Conservation (phyloP, 441 rosid genomes). For the Arabidopsis hybrid region DNA sequence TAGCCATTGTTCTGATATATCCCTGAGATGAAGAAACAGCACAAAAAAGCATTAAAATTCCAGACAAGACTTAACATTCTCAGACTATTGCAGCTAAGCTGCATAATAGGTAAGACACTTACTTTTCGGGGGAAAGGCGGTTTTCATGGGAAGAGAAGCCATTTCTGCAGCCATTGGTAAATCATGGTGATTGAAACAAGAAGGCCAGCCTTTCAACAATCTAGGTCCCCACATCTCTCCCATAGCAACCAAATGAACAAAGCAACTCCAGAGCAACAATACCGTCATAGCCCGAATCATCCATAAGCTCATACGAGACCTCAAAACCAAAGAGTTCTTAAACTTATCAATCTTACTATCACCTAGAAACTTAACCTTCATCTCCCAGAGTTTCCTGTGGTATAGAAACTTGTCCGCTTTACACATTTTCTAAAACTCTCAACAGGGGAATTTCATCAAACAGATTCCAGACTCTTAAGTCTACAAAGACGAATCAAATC, state of each 20-base stretch:
- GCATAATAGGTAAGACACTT: constrained; percentile 35
- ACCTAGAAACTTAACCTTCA: constrained; percentile 57
- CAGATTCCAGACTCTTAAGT: constrained; percentile 8
- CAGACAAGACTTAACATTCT: neutral
- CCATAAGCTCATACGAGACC: constrained; percentile 78
- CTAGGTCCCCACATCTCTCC: constrained; percentile 93
- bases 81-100: constrained; percentile 7
- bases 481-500: constrained; percentile 17
- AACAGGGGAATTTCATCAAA: constrained; percentile 33
- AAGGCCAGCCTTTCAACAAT: constrained; percentile 85
- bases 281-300: constrained; percentile 83
- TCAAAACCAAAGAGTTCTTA: constrained; percentile 51
- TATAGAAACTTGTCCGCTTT: constrained; percentile 53
- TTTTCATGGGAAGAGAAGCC: constrained; percentile 52
- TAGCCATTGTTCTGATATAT: constrained; percentile 95
- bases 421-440: constrained; percentile 57
- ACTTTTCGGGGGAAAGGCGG: constrained; percentile 81
- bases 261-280: constrained; percentile 92
- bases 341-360: constrained; percentile 50
- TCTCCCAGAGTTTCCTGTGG: constrained; percentile 48
- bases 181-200: constrained; percentile 63
- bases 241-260: constrained; percentile 83
- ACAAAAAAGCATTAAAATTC: neutral
- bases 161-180: constrained; percentile 49
- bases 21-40: constrained; percentile 55